These are phyloP conservation scores for Debaryomyces sp. DNA, from an alignment of 1,139 yeast species.

Conservation along the genomic window DNA sequence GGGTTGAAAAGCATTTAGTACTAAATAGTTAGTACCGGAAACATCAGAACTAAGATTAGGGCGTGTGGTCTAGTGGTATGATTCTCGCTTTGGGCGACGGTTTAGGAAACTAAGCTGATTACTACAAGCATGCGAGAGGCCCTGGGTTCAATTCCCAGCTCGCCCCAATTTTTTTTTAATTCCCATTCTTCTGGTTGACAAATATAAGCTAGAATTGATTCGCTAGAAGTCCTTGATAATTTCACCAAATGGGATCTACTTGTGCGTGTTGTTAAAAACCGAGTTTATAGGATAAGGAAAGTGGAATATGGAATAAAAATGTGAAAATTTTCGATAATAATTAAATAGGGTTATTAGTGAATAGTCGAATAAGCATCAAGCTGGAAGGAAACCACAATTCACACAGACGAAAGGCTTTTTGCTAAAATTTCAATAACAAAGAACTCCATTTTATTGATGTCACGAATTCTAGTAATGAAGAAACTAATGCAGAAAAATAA, in stretches of 20 bases:
- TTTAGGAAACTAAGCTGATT: slow-evolving; percentile 8
- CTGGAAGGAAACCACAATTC: slow-evolving; percentile 91
- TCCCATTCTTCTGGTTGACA: too few relatives aligned
- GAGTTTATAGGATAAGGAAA: neutral
- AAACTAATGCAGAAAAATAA: slow-evolving; percentile 71
- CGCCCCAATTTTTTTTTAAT: slow-evolving; percentile 16
- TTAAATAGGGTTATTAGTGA: slow-evolving; percentile 54
- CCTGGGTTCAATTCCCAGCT: slow-evolving; percentile 24
- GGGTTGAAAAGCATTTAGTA: neutral
- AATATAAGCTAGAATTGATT: too few relatives aligned
- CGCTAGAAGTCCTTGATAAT: too few relatives aligned
- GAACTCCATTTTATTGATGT: slow-evolving; percentile 76
- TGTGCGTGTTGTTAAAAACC: too few relatives aligned
- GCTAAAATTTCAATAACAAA: slow-evolving; percentile 58
- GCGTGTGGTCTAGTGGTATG: slow-evolving; percentile 25
- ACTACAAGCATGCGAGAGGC: slow-evolving; percentile 21
- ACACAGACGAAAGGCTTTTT: slow-evolving; percentile 77
- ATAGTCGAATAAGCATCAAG: slow-evolving; percentile 81
- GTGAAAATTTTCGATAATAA: slow-evolving; percentile 70
- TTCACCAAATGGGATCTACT: too few relatives aligned
- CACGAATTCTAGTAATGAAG: slow-evolving; percentile 33
- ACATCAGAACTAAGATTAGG: slow-evolving; percentile 8
- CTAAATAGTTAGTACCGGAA: too few relatives aligned
- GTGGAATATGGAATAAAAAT: neutral
- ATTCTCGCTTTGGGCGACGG: slow-evolving; percentile 21